Evolutionary conservation across 1,284 basidiomycete genomes (phyloP), one percentile per base, ranked within the genome.

Genomic region (Cutaneotrichosporon cyanovorans): DNA sequence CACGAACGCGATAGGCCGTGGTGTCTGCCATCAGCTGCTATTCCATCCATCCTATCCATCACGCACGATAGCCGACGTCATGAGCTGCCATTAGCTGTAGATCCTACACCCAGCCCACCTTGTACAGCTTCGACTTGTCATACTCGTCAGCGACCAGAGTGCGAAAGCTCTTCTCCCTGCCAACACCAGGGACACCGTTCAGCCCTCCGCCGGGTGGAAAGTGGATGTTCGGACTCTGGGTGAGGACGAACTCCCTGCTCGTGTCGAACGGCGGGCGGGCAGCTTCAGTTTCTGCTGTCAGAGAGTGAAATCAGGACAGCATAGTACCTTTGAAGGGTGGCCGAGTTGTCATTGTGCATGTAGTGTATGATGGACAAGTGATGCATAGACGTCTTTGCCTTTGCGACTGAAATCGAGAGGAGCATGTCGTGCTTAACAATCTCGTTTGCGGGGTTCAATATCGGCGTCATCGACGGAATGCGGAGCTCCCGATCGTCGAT

Each of bases 1-100:
- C 15, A 86, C 78, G 52, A 87, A 80, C 0, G 81, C 84, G 49
- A 86, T 79, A 2, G 85, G 85, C 34, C 85, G 77, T 12, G 84
- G 85, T 0, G 68, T 41, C 25, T 28, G 12, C 25, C 12, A 28
- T 28, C 25, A 28, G 25, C 12, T 12, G 12, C 25, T 7, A 12
- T 28, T 28, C 8, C n/a, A n/a, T n/a, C n/a, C n/a, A n/a, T n/a
- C 12, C 25, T 7, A 12, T 28, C 25, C 8, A 28, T 28, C 12
- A 28, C 25, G 25, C 25, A 28, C 25, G 25, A 28, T 12, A 7
- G 25, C 25, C 8, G 25, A 28, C 8, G 12, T 12, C 25, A 28
- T 7, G 7, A 28, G 25, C 25, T 28, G 25, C 25, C 7, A 12
- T 28, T 7, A 28, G 37, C 42, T 37, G 34, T 2, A 7, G 3